Evolutionary conservation across 2,329 filamentous ascomycete genomes (phyloP).

Genomic region (Aureobasidium sp.): DNA sequence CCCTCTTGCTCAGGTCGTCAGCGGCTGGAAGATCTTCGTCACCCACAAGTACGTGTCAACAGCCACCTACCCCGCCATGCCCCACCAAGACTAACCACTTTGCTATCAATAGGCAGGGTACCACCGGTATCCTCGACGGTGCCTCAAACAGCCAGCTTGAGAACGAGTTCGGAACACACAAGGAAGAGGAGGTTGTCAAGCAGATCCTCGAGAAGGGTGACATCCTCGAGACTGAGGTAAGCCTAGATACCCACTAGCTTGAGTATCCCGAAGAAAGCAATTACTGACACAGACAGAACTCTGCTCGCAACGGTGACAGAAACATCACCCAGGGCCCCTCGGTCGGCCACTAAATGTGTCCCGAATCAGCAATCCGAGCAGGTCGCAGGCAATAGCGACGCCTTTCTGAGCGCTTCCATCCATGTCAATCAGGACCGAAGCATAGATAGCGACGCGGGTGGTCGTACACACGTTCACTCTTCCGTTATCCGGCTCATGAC

Average conservation of each 20-base stretch:
- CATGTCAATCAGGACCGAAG: background rate
- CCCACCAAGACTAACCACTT: background rate
- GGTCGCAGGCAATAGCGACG: conserved; percentile 9
- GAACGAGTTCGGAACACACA: conserved; percentile 76
- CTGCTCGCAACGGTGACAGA: conserved; percentile 36
- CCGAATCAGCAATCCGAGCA: background rate
- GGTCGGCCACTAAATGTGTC: conserved; percentile 21
- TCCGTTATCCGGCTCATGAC: conserved; percentile 1
- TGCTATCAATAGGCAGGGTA: conserved; percentile 62
- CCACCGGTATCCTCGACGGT: conserved; percentile 68
- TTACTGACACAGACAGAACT: conserved; percentile 26
- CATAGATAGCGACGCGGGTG: conserved; percentile 10
- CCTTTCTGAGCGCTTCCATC: background rate
- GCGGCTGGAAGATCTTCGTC: conserved; percentile 79
- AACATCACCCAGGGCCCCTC: conserved; percentile 36
- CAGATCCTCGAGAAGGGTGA: conserved; percentile 72
- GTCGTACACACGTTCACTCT: background rate
- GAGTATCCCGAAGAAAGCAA: background rate
- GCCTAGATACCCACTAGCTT: conserved; percentile 21
- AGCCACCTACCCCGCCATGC: conserved; percentile 5
- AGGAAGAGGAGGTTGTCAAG: conserved; percentile 74
- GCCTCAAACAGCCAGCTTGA: conserved; percentile 71
- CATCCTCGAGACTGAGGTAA: conserved; percentile 55
- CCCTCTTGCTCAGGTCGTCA: conserved; percentile 77
- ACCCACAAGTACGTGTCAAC: conserved; percentile 70